Conservation (phyloP, 768 basidiomycete genomes). For the Rhizopogon rudus region DNA sequence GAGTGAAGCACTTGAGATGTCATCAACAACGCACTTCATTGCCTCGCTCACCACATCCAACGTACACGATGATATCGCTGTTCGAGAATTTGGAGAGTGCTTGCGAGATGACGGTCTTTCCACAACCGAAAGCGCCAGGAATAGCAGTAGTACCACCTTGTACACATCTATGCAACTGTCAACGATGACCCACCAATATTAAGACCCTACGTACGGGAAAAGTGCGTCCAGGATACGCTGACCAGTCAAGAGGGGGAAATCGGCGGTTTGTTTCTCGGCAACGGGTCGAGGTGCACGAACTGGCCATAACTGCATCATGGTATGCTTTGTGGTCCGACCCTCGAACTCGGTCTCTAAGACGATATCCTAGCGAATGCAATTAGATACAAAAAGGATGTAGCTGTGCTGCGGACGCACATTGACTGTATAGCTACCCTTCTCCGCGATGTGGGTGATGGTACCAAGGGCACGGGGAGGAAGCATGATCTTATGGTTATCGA, state of each 20-base stretch:
- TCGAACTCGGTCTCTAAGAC: constrained; percentile 98
- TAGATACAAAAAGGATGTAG: constrained; percentile 1
- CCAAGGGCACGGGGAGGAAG: constrained; percentile 90
- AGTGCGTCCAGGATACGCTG: constrained; percentile 96
- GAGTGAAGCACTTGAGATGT: constrained; percentile 39
- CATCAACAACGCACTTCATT: constrained; percentile 62
- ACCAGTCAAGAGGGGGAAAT: constrained; percentile 89
- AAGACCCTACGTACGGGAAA: constrained; percentile 68
- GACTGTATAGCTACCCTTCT: constrained; percentile 90
- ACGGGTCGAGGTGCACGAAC: constrained; percentile 96
- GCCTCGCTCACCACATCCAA: constrained; percentile 98
- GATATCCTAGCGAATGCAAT: constrained; percentile 57
- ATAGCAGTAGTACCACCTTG: constrained; percentile 97
- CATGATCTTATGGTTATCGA: constrained; percentile 98
- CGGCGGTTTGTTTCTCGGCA: constrained; percentile 91
- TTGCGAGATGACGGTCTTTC: constrained; percentile 98
- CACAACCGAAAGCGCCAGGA: constrained; percentile 98
- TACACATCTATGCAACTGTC: constrained; percentile 57
- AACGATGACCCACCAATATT: constrained; percentile 1
- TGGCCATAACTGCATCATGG: constrained; percentile 98
- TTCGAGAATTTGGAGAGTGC: constrained; percentile 98
- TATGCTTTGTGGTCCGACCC: constrained; percentile 88
- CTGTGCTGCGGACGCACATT: constrained; percentile 49
- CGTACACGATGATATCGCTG: constrained; percentile 98
- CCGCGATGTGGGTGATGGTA: constrained; percentile 89